A percentile compares a stretch with the other conserved stretches of the same genome.
Conservation (phyloP, 495 filamentous ascomycete genomes). For the Aspergillus mulundensis region DNA sequence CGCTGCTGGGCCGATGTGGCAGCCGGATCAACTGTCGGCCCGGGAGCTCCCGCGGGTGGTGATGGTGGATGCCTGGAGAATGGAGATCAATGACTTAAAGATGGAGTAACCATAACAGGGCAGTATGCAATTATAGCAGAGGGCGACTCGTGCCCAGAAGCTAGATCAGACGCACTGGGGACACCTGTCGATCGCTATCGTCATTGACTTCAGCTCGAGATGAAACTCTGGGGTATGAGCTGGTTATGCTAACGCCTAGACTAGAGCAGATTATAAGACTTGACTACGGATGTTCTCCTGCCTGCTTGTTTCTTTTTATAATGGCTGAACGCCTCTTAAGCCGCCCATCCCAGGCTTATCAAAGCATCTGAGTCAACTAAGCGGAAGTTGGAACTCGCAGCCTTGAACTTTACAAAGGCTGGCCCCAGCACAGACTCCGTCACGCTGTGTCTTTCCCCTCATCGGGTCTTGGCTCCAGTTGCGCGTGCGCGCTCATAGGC, state of each 20-base stretch:
- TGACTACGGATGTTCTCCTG: neutral
- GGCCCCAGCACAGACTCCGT: constrained; percentile 15
- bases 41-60: constrained; percentile 1
- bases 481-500: constrained; percentile 12
- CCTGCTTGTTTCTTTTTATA: neutral
- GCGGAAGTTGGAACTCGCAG: neutral
- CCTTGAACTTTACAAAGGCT: constrained; percentile 7
- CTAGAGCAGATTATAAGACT: neutral
- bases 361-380: constrained; percentile 2
- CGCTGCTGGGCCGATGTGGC: constrained; percentile 3
- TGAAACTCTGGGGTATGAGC: neutral
- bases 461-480: constrained; percentile 13
- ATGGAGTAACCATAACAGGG: neutral
- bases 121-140: neutral
- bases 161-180: neutral
- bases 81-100: constrained; percentile 5
- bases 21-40: constrained; percentile 21
- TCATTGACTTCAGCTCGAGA: neutral
- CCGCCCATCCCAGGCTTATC: constrained; percentile 6
- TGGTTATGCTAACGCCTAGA: neutral
- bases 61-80: constrained; percentile 12
- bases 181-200: constrained; percentile 1
- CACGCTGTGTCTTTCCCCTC: constrained; percentile 12
- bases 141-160: neutral
- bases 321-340: neutral